Evolutionary conservation across 2,329 filamentous ascomycete genomes (phyloP), one percentile per base, ranked within the genome.

Genomic region (Hypoxylon sp.): DNA sequence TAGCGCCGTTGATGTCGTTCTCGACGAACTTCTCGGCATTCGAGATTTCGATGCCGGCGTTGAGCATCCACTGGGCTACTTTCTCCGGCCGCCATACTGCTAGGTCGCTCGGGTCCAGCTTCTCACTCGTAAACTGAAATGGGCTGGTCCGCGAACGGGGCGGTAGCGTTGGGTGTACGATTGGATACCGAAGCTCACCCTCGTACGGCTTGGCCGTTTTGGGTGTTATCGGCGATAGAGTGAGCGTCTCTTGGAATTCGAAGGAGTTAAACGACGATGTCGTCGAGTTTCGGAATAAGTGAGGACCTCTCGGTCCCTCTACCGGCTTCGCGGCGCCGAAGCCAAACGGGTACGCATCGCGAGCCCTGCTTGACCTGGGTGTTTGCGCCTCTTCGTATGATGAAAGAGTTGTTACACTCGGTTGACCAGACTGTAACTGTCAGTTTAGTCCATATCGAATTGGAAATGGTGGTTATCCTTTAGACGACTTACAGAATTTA

Each of bases 1-100:
- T 92, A 4, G 88, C 85, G 13, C 94, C 94, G 24, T 90, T 93
- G 76, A 99, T 97, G 74, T 99, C 94, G 76, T 99, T 96, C 72
- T 91, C 87, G 65, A 94, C 85, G 73, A 99, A 97, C 70, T 91
- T 92, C 72, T 96, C 89, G 10, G 95, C 89, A 52, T 94, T 84
- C 6, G 84, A 80, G 53, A 87, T 80, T 75, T 97, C 94, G 74
- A 97, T 89, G 70, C 92, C 93, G 46, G 89, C 87, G 75, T 92
- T 87, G 73, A 89, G 86, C 93, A 97, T 95, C 87, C 92, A 95
- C 73, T 91, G 88, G 57, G 91, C 91, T 44, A 95, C 91, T 79
- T 93, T 89, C 73, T 89, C 85, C 2, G 91, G 89, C 13, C 87
- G 85, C 92, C 91, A 95, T 46, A 81, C 80, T 15, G 85, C 82